These are phyloP conservation scores for Pseudoperonospora humuli DNA, from an alignment of 352 stramenopile genomes.

Conservation along the genomic window DNA sequence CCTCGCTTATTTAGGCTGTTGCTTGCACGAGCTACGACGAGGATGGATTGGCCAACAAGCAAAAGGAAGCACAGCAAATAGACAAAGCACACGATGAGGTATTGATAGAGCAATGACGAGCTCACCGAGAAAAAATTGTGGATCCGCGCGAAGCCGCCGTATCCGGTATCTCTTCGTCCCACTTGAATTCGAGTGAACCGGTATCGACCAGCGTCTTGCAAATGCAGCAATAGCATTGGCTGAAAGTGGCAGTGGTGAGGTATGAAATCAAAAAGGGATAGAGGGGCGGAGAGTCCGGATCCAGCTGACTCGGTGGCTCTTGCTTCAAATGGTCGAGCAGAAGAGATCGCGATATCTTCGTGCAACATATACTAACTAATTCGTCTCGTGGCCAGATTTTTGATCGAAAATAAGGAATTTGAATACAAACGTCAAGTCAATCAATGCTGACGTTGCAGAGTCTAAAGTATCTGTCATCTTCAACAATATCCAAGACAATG, in stretches of 20 bases:
- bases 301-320: conserved; percentile 4
- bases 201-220: neutral
- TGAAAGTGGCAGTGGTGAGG: conserved; percentile 2
- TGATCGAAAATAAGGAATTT: too few species aligned
- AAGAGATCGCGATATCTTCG: neutral
- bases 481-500: too few species aligned
- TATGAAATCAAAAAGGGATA: neutral
- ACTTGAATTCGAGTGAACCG: neutral
- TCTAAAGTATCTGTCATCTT: too few species aligned
- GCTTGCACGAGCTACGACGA: neutral
- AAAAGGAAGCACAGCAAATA: neutral
- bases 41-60: conserved; percentile 1
- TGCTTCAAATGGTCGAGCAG: conserved; percentile 3
- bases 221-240: neutral
- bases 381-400: too few species aligned
- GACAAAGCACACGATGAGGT: conserved; percentile 2
- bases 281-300: conserved; percentile 3
- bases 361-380: neutral
- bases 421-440: too few species aligned
- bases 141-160: too few species aligned
- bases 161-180: neutral
- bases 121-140: conserved; percentile 8
- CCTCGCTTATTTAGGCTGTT: conserved; percentile 70
- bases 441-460: too few species aligned
- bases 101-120: conserved; percentile 11